A percentile compares a stretch with the other conserved stretches of the same genome.
phyloP scores from a whole-genome alignment of 179 eudicot species.

The Dionaea muscipula region DNA sequence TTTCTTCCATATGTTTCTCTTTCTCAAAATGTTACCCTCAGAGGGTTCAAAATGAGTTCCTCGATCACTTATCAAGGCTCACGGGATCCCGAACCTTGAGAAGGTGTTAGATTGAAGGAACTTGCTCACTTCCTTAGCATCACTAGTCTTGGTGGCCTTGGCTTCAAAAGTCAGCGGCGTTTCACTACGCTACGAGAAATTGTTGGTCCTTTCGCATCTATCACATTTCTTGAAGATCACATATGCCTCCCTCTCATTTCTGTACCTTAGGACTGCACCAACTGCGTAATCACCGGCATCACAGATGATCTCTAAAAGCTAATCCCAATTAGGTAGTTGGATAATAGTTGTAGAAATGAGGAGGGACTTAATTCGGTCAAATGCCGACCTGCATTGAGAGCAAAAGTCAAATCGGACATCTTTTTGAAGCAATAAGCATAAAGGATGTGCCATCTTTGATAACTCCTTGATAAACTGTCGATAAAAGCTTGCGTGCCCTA shows the following conservation, averaged over 20 bases:
- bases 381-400: neutral
- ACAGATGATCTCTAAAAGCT: neutral
- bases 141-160: neutral
- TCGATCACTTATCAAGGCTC: slow-evolving; percentile 3
- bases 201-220: neutral
- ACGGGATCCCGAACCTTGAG: neutral
- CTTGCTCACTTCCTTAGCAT: neutral
- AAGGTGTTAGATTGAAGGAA: neutral
- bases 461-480: too few species aligned
- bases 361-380: neutral
- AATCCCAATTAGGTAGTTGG: neutral
- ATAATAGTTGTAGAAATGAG: neutral
- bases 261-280: neutral
- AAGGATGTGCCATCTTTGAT: neutral
- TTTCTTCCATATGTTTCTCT: too few species aligned
- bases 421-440: neutral
- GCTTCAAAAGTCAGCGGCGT: slow-evolving; percentile 2
- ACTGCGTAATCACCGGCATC: neutral
- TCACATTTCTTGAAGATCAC: neutral
- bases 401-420: neutral
- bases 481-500: neutral
- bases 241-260: neutral
- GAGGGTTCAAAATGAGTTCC: slow-evolving; percentile 6
- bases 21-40: too few species aligned
- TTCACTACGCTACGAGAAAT: neutral